A percentile compares a stretch with the other conserved stretches of the same genome.
phyloP scores from a whole-genome alignment of 768 basidiomycete species.

The Atractiella rhizophila region DNA sequence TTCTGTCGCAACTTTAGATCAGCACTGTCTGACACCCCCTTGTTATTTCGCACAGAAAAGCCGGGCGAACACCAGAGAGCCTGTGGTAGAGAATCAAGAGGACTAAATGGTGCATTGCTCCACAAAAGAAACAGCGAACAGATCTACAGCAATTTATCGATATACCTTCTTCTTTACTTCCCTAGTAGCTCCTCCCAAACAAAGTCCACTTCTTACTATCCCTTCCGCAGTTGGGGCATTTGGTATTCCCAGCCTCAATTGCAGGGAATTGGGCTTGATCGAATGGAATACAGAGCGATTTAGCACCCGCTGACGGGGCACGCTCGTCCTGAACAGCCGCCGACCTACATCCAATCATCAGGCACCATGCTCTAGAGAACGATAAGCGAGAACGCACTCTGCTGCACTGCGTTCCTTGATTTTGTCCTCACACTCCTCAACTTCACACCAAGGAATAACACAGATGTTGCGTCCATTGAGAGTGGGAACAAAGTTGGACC shows the following conservation, averaged over 20 bases:
- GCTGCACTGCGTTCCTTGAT: slow-evolving; percentile 82
- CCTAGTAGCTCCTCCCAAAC: slow-evolving; percentile 76
- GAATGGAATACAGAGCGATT: slow-evolving; percentile 86
- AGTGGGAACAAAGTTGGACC: slow-evolving; percentile 79
- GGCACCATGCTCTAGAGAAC: background rate
- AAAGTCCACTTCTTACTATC: slow-evolving; percentile 65
- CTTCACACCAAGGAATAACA: slow-evolving; percentile 90
- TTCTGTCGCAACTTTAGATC: too few species aligned
- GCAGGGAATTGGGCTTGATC: slow-evolving; percentile 59
- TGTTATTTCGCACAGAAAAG: too few species aligned
- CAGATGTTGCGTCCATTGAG: slow-evolving; percentile 68
- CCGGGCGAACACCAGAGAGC: too few species aligned
- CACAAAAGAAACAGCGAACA: too few species aligned
- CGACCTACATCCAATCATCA: background rate
- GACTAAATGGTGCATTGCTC: too few species aligned
- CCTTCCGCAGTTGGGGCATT: slow-evolving; percentile 59
- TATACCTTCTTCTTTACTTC: background rate
- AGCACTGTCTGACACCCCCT: too few species aligned
- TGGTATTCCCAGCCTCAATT: slow-evolving; percentile 60
- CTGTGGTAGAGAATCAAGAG: too few species aligned
- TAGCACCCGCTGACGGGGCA: slow-evolving; percentile 90
- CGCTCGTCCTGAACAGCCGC: slow-evolving; percentile 46
- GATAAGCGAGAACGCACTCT: slow-evolving; percentile 31
- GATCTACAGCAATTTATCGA: slow-evolving; percentile 7
- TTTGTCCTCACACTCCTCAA: slow-evolving; percentile 75